A percentile compares a stretch with the other conserved stretches of the same genome.
phyloP scores from a whole-genome alignment of 371 early-diverging fungal genomes.

The Rhizopus stolonifer region DNA sequence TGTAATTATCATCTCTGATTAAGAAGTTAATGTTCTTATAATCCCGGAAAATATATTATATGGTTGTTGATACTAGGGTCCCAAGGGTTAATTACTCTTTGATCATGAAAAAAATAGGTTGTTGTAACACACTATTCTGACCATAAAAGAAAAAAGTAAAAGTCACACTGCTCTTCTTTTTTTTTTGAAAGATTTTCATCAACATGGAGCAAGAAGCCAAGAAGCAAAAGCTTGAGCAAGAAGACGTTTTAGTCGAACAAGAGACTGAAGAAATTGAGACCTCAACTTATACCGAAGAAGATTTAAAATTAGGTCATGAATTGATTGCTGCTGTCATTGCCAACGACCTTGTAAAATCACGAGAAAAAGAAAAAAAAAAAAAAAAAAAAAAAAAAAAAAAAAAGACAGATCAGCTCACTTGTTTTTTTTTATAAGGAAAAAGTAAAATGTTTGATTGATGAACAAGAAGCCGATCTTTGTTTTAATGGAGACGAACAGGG shows the following conservation, averaged over 20 bases:
- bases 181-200: too few species aligned
- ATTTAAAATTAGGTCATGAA: conserved; percentile 32
- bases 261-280: conserved; percentile 2
- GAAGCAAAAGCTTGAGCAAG: conserved; percentile 21
- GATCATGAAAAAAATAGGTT: too few species aligned
- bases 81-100: too few species aligned
- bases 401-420: neutral
- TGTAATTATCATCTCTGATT: too few species aligned
- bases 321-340: conserved; percentile 38
- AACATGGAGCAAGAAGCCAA: conserved; percentile 19
- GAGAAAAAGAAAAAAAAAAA: neutral
- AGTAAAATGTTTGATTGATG: conserved; percentile 30
- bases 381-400: too few species aligned
- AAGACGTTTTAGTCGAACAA: neutral
- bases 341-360: conserved; percentile 38
- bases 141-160: too few species aligned
- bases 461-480: conserved; percentile 44
- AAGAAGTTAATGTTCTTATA: too few species aligned
- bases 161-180: too few species aligned
- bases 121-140: too few species aligned
- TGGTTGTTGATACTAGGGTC: too few species aligned
- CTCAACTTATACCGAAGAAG: conserved; percentile 34
- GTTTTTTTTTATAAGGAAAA: conserved; percentile 27
- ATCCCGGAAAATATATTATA: too few species aligned
- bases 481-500: conserved; percentile 43